A percentile compares a stretch with the other conserved stretches of the same genome.
These are phyloP conservation scores for Mallotus japonicus DNA, from an alignment of 441 rosid genomes.

Conservation along the genomic window DNA sequence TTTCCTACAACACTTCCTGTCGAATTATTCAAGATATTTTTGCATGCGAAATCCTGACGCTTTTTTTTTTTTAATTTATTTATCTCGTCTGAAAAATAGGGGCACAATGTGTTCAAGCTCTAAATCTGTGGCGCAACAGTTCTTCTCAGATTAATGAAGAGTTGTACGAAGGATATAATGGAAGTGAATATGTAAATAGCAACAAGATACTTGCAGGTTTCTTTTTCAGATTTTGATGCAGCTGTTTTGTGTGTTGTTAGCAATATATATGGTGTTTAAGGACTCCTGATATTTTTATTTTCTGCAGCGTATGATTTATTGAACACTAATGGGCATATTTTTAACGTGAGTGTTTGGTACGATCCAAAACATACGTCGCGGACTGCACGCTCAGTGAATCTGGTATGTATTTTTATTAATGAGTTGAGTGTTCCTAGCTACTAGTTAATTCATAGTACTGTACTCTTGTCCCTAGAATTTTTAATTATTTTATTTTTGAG, in stretches of 20 bases:
- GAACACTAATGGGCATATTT: slow-evolving; percentile 47
- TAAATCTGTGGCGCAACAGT: slow-evolving; percentile 62
- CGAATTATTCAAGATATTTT: too few relatives aligned
- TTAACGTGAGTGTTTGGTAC: slow-evolving; percentile 76
- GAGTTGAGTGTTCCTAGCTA: not conserved
- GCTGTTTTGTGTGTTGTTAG: not conserved
- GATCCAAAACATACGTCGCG: slow-evolving; percentile 53
- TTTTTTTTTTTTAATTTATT: not conserved
- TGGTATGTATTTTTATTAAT: slow-evolving; percentile 43
- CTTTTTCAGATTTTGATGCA: slow-evolving; percentile 13
- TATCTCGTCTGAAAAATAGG: slow-evolving; percentile 30
- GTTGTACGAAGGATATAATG: slow-evolving; percentile 59
- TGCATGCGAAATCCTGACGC: slow-evolving; percentile 14
- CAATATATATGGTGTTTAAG: not conserved
- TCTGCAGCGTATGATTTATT: slow-evolving; percentile 77
- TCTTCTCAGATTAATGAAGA: slow-evolving; percentile 69
- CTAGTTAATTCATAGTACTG: not conserved
- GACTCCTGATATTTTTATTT: slow-evolving; percentile 17
- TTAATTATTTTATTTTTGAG: too few relatives aligned
- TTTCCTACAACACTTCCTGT: not conserved
- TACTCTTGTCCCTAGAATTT: too few relatives aligned
- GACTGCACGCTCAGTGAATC: slow-evolving; percentile 73
- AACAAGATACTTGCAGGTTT: slow-evolving; percentile 74
- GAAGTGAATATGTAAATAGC: slow-evolving; percentile 40
- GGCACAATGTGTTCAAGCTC: slow-evolving; percentile 56